Conservation (phyloP, 805 yeast genomes). For the Jamesozyma jinghongensis region DNA sequence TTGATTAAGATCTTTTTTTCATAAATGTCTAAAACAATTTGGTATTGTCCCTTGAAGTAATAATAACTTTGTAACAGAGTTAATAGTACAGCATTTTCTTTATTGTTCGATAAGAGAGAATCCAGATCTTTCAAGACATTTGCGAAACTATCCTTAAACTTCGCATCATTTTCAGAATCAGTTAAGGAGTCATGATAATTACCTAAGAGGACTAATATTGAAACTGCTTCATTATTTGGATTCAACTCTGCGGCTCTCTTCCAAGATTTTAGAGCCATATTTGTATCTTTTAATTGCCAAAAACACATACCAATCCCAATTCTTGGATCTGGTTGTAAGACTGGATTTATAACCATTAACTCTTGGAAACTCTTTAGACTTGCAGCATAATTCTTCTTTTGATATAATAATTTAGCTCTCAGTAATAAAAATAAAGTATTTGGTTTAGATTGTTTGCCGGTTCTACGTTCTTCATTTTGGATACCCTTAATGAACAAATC, state of each 20-base stretch:
- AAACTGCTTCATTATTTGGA: slow-evolving; percentile 50
- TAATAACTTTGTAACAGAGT: slow-evolving; percentile 60
- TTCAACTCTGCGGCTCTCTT: slow-evolving; percentile 62
- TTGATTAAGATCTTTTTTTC: slow-evolving; percentile 37
- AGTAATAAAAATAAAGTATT: slow-evolving; percentile 74
- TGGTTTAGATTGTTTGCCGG: slow-evolving; percentile 38
- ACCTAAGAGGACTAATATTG: slow-evolving; percentile 56
- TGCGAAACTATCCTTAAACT: slow-evolving; percentile 52
- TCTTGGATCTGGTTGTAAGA: slow-evolving; percentile 82
- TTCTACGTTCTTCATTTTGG: slow-evolving; percentile 26
- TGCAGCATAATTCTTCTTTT: slow-evolving; percentile 58
- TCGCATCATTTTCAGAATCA: slow-evolving; percentile 39
- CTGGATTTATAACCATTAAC: slow-evolving; percentile 65
- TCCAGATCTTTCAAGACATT: slow-evolving; percentile 44
- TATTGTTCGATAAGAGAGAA: slow-evolving; percentile 31
- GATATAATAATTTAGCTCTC: slow-evolving; percentile 71
- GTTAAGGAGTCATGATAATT: slow-evolving; percentile 55
- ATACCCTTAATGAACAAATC: slow-evolving; percentile 46
- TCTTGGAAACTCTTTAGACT: slow-evolving; percentile 82
- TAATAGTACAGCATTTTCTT: slow-evolving; percentile 52
- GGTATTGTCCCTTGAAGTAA: slow-evolving; percentile 58
- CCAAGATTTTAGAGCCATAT: slow-evolving; percentile 78
- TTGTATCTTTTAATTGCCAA: slow-evolving; percentile 75
- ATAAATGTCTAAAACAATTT: slow-evolving; percentile 48
- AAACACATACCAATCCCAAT: slow-evolving; percentile 91